Base-by-base conservation (phyloP, 2,329 filamentous ascomycete genomes). In the Didymella lethalis region DNA sequence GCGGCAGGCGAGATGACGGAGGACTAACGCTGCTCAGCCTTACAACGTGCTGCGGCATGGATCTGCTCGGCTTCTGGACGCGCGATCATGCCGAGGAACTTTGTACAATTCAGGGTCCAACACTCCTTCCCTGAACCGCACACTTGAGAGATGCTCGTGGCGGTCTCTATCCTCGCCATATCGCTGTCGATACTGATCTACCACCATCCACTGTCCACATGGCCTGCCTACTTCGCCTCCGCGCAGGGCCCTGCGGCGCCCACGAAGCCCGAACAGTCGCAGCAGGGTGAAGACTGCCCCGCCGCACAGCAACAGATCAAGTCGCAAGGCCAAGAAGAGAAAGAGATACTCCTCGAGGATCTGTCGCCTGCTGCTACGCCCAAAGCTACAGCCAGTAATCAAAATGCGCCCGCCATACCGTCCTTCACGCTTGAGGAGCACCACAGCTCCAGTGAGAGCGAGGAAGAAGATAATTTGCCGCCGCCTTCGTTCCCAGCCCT, bases 401-500 rank as follows among this genome's bases (percentile, higher is more conserved):
- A 58, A 8, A 28, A 61, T 23, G 68, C 58, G 38, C 60, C 59
- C 23, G 53, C 68, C 7, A 67, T 76, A 32, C 75, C 75, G 7
- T 71, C 72, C 38, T 78, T 79, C 61, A 71, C 77, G 18, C 73
- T 79, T 52, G 71, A 70, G n/a, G 66, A 69, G 48, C 69, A 77
- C 43, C 66, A 72, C 25, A 73, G 74, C 26, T 54, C 46, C 3
- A 63, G 67, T 10, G 59, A 65, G 2, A 68, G 72, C 14, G 71
- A 76, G 0, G 71, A 76, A 23, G 69, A 74, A 41, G 73, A 77
- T 48, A 70, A 73, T 31, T 62, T 78, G 2, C 77, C 75, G 10
- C 77, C 75, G 5, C 78, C 80, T 23, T 78, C 74, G 0, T 82
- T 82, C 51, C 80, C 80, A 29, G 79, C 80, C 2, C 59, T 78